These are phyloP conservation scores for Lachnellula suecica DNA, from an alignment of 2,329 filamentous ascomycete species.

Conservation along the genomic window DNA sequence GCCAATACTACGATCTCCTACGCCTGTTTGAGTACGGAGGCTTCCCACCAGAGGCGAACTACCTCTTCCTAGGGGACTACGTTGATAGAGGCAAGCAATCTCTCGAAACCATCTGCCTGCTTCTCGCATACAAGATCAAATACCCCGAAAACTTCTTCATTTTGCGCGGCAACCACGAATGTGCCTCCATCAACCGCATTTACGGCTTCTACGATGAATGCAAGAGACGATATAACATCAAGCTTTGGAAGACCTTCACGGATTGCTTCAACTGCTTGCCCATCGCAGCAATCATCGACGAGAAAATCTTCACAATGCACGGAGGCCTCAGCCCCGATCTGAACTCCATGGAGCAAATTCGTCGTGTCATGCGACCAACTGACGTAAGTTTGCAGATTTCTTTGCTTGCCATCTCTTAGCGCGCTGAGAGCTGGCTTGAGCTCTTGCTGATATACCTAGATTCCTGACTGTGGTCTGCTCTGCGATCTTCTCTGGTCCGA, in stretches of 20 bases:
- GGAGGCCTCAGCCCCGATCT: constrained; percentile 94
- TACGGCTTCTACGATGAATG: constrained; percentile 99
- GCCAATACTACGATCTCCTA: constrained; percentile 97
- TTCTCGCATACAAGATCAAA: constrained; percentile 99
- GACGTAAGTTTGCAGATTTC: constrained; percentile 68
- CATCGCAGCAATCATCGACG: constrained; percentile 97
- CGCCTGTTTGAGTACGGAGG: constrained; percentile 98
- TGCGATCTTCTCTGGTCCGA: constrained; percentile 99
- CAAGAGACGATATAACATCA: constrained; percentile 99
- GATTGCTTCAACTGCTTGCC: constrained; percentile 99
- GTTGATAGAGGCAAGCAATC: constrained; percentile 99
- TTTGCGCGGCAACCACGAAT: constrained; percentile 97
- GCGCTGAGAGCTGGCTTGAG: constrained; percentile 30
- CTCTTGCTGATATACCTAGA: constrained; percentile 55
- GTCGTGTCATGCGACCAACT: constrained; percentile 96
- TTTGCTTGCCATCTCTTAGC: constrained; percentile 26
- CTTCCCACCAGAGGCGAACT: constrained; percentile 98
- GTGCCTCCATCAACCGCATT: constrained; percentile 97
- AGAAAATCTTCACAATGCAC: constrained; percentile 99
- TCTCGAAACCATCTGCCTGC: constrained; percentile 94
- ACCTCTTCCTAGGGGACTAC: constrained; percentile 98
- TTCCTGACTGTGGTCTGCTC: constrained; percentile 94
- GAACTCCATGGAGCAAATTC: constrained; percentile 99
- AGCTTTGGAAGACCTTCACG: constrained; percentile 99
- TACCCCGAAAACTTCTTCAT: constrained; percentile 99